Conservation (phyloP, 73 alveolate species). For the Paramecium biaurelia region DNA sequence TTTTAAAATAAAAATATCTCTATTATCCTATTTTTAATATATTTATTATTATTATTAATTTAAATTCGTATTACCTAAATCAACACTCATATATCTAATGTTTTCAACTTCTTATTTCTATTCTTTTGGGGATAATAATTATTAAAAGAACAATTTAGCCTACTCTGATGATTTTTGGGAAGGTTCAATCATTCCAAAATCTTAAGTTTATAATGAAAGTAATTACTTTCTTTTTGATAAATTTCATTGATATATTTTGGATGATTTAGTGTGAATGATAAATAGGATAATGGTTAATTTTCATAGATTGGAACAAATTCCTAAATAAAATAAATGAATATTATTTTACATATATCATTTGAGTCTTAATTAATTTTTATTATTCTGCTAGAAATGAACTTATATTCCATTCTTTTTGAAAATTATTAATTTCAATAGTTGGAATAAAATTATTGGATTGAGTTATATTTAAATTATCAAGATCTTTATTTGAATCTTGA, state of each 20-base stretch:
- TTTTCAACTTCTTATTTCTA: neutral
- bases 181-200: neutral
- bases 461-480: neutral
- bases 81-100: neutral
- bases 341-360: neutral
- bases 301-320: conserved; percentile 41
- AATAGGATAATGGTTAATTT: neutral
- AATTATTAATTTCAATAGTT: neutral
- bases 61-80: neutral
- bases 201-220: neutral
- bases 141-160: neutral
- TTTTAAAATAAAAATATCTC: neutral
- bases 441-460: neutral
- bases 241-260: neutral
- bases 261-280: conserved; percentile 10
- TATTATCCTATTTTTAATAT: neutral
- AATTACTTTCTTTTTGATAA: neutral
- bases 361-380: neutral
- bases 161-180: neutral
- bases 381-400: neutral
- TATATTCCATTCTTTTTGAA: conserved; percentile 21
- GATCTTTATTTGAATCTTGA: neutral
- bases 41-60: neutral
- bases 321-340: neutral
- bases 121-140: neutral